Evolutionary conservation across 306 rosid species (phyloP).

Genomic region (Trifolium dubium): DNA sequence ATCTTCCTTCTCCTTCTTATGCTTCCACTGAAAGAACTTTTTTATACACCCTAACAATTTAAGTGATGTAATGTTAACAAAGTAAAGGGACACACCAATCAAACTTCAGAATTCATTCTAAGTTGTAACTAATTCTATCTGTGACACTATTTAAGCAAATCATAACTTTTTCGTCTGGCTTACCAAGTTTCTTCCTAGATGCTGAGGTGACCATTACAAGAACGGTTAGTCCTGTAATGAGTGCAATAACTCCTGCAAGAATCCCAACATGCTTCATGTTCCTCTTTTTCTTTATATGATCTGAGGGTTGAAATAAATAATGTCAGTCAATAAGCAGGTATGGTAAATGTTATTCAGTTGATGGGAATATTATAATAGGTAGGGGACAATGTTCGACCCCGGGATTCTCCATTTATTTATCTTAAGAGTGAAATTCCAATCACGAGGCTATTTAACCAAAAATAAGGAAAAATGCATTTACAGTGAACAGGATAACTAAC

Average conservation of each 20-base stretch:
- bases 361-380: too few species aligned
- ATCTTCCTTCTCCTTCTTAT: not conserved
- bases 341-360: too few species aligned
- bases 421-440: too few species aligned
- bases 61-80: not conserved
- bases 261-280: slow-evolving; percentile 17
- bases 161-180: not conserved
- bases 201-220: not conserved
- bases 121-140: not conserved
- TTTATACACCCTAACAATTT: not conserved
- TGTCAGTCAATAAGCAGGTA: not conserved
- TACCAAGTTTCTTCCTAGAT: not conserved
- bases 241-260: not conserved
- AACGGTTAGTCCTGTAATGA: not conserved
- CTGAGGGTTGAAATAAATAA: not conserved
- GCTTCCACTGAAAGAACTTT: not conserved
- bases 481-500: not conserved
- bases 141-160: not conserved
- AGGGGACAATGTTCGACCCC: too few species aligned
- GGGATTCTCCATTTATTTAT: too few species aligned
- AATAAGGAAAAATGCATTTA: not conserved
- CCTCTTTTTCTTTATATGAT: not conserved
- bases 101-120: not conserved
- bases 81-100: not conserved
- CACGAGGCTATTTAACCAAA: not conserved